Evolutionary conservation across 1,284 basidiomycete genomes (phyloP).

Genomic region (Flammula alnicola): DNA sequence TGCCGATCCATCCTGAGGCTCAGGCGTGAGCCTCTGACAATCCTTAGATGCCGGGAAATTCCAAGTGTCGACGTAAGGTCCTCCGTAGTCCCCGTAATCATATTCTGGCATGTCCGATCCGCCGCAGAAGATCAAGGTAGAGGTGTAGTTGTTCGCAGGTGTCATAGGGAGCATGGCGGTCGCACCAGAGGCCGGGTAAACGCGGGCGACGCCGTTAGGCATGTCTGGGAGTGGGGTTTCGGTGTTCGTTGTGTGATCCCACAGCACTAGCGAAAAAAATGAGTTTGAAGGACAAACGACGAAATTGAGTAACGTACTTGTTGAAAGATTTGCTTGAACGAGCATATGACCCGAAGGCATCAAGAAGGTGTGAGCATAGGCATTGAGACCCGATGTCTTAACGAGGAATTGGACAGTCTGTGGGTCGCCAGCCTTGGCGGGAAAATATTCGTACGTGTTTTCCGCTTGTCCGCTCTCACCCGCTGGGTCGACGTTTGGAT

Average conservation of each 20-base stretch:
- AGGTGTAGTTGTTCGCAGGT: constrained; percentile 85
- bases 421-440: constrained; percentile 57
- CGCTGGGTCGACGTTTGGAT: constrained; percentile 65
- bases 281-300: neutral
- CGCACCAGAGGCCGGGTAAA: constrained; percentile 91
- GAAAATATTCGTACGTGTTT: constrained; percentile 83
- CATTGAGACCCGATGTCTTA: constrained; percentile 85
- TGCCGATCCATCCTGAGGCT: constrained; percentile 64
- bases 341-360: constrained; percentile 85
- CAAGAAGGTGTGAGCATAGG: constrained; percentile 86
- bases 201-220: constrained; percentile 72
- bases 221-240: constrained; percentile 66
- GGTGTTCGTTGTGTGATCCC: constrained; percentile 57
- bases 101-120: constrained; percentile 75
- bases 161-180: constrained; percentile 90
- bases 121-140: constrained; percentile 88
- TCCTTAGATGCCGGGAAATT: constrained; percentile 61
- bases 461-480: constrained; percentile 68
- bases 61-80: constrained; percentile 66
- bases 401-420: constrained; percentile 79
- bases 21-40: constrained; percentile 79
- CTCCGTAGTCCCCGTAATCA: constrained; percentile 70
- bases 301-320: constrained; percentile 57
- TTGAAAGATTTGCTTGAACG: constrained; percentile 84
- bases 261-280: constrained; percentile 49